Base-by-base conservation (phyloP, 768 basidiomycete species). In the Kwoniella pini region DNA sequence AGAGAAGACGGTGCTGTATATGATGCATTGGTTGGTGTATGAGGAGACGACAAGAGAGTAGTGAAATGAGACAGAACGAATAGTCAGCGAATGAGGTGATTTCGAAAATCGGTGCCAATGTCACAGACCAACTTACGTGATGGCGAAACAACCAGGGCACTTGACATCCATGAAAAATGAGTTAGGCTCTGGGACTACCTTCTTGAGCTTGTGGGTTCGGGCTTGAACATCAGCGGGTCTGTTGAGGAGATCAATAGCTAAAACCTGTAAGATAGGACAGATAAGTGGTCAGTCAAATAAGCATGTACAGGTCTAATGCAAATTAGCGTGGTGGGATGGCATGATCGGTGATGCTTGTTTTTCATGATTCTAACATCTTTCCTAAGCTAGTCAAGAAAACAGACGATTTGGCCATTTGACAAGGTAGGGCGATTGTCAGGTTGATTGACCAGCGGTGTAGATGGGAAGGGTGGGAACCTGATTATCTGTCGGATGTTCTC, bases 151-250 rank as follows among this genome's bases (percentile, higher is more conserved):
- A 51, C 79, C 93, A 72, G 95, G 88, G 82, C 95, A 98, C 82
- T 98, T 99, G 74, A 98, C 94, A 76, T 99, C 96, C 96, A 99
- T 98, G 83, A 98, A 98, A 83, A 91, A 98, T 33, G 95, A 98
- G 82, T 97, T 92, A 68, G 96, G 96, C 54, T 88, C 88, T 82
- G 97, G 96, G 72, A 99, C 96, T 74, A 98, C 88, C 80, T 93
- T 88, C 86, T 99, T 98, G 81, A 97, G 90, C 85, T 98, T 98
- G 89, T 98, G 95, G 80, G 86, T 88, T 80, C 84, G 87, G 81
- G 82, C 87, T 82, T 95, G 90, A 72, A 85, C 81, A 79, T 91
- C 90, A 69, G 85, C 81, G 62, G 91, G 88, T 72, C 92, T 95
- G 87, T 98, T 90, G 80, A 98, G 88, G 80, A 99, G 89, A 82